phyloP scores from a whole-genome alignment of 371 early-diverging fungal species.

The Batrachochytrium dendrobatidis region DNA sequence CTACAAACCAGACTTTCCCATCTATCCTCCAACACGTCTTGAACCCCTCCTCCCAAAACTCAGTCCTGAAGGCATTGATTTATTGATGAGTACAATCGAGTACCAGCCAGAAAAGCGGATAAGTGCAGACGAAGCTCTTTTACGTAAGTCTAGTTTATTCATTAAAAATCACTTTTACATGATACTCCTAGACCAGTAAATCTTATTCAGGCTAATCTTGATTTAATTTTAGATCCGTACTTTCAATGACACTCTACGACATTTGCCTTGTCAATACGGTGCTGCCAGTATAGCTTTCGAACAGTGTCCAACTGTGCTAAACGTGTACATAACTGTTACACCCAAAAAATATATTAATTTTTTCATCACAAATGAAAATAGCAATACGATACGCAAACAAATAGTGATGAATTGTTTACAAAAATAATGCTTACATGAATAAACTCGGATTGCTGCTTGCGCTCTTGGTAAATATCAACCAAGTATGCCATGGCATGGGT shows the following conservation, averaged over 20 bases:
- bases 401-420: background rate
- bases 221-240: background rate
- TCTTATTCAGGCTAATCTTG: background rate
- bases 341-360: background rate
- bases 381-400: background rate
- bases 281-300: slow-evolving; percentile 68
- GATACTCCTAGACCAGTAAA: background rate
- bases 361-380: background rate
- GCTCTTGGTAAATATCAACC: slow-evolving; percentile 1
- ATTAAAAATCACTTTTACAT: background rate
- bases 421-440: slow-evolving; percentile 19
- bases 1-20: slow-evolving; percentile 67
- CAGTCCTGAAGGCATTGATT: slow-evolving; percentile 65
- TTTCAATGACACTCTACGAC: background rate
- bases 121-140: slow-evolving; percentile 76
- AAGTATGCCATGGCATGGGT: slow-evolving; percentile 23
- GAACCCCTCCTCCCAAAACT: slow-evolving; percentile 67
- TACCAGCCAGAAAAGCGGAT: slow-evolving; percentile 79
- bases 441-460: slow-evolving; percentile 35
- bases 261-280: slow-evolving; percentile 22
- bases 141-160: slow-evolving; percentile 58
- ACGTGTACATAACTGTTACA: slow-evolving; percentile 40
- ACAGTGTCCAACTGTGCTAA: slow-evolving; percentile 57
- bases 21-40: slow-evolving; percentile 61
- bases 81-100: slow-evolving; percentile 69